phyloP scores from a whole-genome alignment of 1,139 yeast genomes.

The Spathaspora sp. region DNA sequence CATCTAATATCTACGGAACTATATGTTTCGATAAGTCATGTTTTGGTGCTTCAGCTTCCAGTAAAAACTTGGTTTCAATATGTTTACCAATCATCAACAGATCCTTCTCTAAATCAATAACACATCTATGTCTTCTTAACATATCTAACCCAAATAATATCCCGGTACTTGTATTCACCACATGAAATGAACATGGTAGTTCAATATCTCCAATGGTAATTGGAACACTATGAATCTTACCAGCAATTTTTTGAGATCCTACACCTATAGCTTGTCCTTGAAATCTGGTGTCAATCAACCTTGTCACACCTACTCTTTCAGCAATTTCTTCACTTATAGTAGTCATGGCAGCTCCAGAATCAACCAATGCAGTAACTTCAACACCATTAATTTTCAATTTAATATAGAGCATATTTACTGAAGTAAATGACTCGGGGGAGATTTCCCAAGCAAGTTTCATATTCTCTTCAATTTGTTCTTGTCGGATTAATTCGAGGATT shows the following conservation, averaged over 20 bases:
- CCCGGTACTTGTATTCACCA: conserved; percentile 75
- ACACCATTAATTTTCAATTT: conserved; percentile 75
- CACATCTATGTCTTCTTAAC: conserved; percentile 86
- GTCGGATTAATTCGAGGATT: conserved; percentile 67
- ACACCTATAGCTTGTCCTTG: conserved; percentile 88
- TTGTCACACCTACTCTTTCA: conserved; percentile 64
- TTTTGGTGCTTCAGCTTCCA: conserved; percentile 69
- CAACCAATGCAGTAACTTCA: conserved; percentile 89
- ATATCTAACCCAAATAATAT: conserved; percentile 69
- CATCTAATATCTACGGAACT: neutral
- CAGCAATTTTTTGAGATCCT: conserved; percentile 76
- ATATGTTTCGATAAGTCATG: conserved; percentile 13
- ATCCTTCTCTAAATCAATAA: conserved; percentile 69
- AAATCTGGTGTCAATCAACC: conserved; percentile 79
- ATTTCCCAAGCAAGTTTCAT: conserved; percentile 77
- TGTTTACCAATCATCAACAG: conserved; percentile 70
- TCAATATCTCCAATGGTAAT: conserved; percentile 66
- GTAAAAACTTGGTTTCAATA: conserved; percentile 66
- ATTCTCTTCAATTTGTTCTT: conserved; percentile 76
- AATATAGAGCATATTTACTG: conserved; percentile 81
- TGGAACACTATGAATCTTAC: conserved; percentile 88
- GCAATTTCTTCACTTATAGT: conserved; percentile 79
- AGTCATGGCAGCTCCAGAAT: conserved; percentile 93
- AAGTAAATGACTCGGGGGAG: conserved; percentile 85
- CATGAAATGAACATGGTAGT: conserved; percentile 78